phyloP scores from a whole-genome alignment of 2,329 filamentous ascomycete species.

The Aureobasidium leucospermi region DNA sequence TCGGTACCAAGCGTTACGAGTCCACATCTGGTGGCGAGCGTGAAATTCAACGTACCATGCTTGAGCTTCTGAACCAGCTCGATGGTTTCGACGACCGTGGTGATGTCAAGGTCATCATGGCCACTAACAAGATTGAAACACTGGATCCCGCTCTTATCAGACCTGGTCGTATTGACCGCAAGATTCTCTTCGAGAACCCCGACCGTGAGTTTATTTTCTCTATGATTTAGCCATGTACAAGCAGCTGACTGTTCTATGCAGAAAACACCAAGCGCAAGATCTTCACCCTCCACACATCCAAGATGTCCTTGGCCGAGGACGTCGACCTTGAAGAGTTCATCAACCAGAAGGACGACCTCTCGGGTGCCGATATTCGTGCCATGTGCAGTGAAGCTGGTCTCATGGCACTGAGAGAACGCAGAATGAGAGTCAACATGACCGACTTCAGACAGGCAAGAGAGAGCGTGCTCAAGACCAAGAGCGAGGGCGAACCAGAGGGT shows the following conservation, averaged over 20 bases:
- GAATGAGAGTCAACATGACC: slow-evolving; percentile 98
- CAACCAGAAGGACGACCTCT: slow-evolving; percentile 94
- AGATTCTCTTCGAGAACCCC: slow-evolving; percentile 76
- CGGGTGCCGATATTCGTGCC: slow-evolving; percentile 95
- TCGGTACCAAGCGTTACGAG: slow-evolving; percentile 97
- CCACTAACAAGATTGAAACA: slow-evolving; percentile 99
- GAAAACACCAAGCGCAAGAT: slow-evolving; percentile 97
- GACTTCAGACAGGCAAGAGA: slow-evolving; percentile 92
- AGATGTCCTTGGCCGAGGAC: slow-evolving; percentile 94
- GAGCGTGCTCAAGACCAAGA: slow-evolving; percentile 95
- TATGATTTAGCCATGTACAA: background rate
- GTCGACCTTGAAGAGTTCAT: slow-evolving; percentile 99
- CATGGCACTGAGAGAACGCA: slow-evolving; percentile 84
- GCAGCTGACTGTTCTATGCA: slow-evolving; percentile 40
- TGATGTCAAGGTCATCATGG: slow-evolving; percentile 99
- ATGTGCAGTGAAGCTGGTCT: slow-evolving; percentile 97
- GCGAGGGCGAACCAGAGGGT: slow-evolving; percentile 94
- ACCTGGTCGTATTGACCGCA: slow-evolving; percentile 95
- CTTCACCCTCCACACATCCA: slow-evolving; percentile 94
- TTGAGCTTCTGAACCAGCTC: slow-evolving; percentile 95
- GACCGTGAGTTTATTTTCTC: slow-evolving; percentile 48
- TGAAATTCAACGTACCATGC: slow-evolving; percentile 96
- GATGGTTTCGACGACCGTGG: slow-evolving; percentile 98
- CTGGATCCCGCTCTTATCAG: slow-evolving; percentile 93
- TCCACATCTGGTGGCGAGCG: slow-evolving; percentile 94